Percentiles rank a stretch among this genome's conserved stretches.
These are phyloP conservation scores for Corymbia citriodora DNA, from an alignment of 441 rosid genomes.

Conservation along the genomic window DNA sequence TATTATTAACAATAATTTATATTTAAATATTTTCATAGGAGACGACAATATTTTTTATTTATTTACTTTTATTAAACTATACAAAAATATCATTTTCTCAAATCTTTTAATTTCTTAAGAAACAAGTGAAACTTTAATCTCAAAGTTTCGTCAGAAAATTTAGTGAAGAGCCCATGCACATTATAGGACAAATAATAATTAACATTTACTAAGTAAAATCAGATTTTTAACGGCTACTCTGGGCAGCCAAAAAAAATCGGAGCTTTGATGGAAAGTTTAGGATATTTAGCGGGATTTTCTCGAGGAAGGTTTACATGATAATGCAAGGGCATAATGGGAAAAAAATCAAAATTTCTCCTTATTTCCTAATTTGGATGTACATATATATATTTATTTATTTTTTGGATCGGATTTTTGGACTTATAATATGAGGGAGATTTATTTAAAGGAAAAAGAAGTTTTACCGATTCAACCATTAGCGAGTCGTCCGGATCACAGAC, in stretches of 20 bases:
- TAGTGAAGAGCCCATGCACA: too few species aligned
- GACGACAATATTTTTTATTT: too few species aligned
- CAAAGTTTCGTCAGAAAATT: neutral
- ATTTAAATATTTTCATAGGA: too few species aligned
- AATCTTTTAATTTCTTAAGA: accelerated
- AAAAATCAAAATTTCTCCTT: neutral
- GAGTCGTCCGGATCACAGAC: neutral
- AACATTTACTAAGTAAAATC: neutral
- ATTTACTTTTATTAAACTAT: too few species aligned
- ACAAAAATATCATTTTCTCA: too few species aligned
- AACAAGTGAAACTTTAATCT: neutral
- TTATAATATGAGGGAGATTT: neutral
- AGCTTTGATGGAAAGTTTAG: neutral
- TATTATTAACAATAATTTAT: too few species aligned
- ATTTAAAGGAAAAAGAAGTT: neutral
- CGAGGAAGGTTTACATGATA: neutral
- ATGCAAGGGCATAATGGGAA: neutral
- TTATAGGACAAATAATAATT: neutral
- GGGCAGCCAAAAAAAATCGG: neutral
- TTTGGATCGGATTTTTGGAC: neutral
- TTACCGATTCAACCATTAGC: neutral
- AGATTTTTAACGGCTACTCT: neutral
- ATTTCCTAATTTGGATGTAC: neutral
- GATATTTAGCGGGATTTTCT: neutral
- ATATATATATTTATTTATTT: neutral